These are phyloP conservation scores for Debaryomycetaceae sp. DNA, from an alignment of 1,139 yeast species.

Conservation along the genomic window DNA sequence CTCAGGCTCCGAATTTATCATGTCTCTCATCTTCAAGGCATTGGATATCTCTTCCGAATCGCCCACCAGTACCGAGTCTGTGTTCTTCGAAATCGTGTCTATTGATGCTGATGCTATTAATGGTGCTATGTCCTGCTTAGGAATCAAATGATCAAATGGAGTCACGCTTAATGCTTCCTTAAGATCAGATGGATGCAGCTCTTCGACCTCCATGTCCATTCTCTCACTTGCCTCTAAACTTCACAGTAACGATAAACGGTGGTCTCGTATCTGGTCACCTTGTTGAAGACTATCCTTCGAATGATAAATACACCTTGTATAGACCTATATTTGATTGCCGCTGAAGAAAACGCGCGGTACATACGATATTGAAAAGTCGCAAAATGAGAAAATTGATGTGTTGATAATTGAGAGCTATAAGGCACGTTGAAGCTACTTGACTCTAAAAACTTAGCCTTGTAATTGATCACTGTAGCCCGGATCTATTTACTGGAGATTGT, in stretches of 20 bases:
- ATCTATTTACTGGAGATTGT: background rate
- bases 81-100: conserved; percentile 5
- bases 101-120: conserved; percentile 11
- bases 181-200: conserved; percentile 12
- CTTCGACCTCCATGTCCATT: background rate
- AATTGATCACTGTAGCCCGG: no score
- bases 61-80: background rate
- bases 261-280: no score
- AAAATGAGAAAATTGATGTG: background rate
- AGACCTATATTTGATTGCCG: background rate
- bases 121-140: conserved; percentile 26
- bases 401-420: background rate
- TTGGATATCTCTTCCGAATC: conserved; percentile 1
- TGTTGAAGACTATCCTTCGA: background rate
- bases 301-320: background rate
- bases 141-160: conserved; percentile 28
- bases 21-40: conserved; percentile 5
- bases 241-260: no score
- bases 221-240: background rate
- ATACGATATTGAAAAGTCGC: background rate
- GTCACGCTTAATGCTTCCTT: conserved; percentile 23
- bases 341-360: background rate
- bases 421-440: no score
- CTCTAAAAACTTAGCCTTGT: no score
- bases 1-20: conserved; percentile 12